These are phyloP conservation scores for Jatropha podagrica DNA, from an alignment of 441 rosid genomes.

Conservation along the genomic window DNA sequence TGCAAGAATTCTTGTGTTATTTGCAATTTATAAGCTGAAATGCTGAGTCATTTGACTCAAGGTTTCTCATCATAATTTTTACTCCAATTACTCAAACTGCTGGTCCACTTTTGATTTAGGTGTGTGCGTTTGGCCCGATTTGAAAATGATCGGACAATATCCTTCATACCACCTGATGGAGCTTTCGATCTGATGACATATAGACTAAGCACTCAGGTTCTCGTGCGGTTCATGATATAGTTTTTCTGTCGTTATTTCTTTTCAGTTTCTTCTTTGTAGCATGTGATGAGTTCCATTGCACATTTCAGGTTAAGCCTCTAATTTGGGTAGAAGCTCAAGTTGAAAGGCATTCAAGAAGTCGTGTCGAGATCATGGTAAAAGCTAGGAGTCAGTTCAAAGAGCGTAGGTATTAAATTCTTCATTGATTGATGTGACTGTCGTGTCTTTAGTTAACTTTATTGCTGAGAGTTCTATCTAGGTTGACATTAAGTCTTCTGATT, in stretches of 20 bases:
- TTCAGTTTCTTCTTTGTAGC: neutral
- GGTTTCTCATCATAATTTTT: constrained; percentile 22
- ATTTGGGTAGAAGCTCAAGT: constrained; percentile 99
- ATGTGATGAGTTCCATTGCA: constrained; percentile 13
- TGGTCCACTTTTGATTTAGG: constrained; percentile 29
- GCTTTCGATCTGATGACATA: constrained; percentile 94
- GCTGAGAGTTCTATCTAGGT: constrained; percentile 1
- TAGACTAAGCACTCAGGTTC: constrained; percentile 86
- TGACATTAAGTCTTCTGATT: constrained; percentile 16
- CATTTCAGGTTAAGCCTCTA: constrained; percentile 83
- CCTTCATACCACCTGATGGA: constrained; percentile 91
- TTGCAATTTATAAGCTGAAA: neutral
- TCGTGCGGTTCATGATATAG: constrained; percentile 11
- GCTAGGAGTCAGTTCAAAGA: constrained; percentile 99
- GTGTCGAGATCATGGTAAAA: constrained; percentile 89
- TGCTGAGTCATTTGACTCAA: constrained; percentile 14
- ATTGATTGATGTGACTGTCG: neutral
- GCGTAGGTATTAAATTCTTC: constrained; percentile 59
- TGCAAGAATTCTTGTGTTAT: constrained; percentile 21
- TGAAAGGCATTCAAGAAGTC: constrained; percentile 97
- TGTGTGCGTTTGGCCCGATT: constrained; percentile 92
- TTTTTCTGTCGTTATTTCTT: neutral
- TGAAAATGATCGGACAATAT: constrained; percentile 86
- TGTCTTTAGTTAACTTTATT: constrained; percentile 8
- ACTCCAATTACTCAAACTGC: neutral